Evolutionary conservation across 2,329 filamentous ascomycete genomes (phyloP).

Genomic region (Botrytis sinoallii): DNA sequence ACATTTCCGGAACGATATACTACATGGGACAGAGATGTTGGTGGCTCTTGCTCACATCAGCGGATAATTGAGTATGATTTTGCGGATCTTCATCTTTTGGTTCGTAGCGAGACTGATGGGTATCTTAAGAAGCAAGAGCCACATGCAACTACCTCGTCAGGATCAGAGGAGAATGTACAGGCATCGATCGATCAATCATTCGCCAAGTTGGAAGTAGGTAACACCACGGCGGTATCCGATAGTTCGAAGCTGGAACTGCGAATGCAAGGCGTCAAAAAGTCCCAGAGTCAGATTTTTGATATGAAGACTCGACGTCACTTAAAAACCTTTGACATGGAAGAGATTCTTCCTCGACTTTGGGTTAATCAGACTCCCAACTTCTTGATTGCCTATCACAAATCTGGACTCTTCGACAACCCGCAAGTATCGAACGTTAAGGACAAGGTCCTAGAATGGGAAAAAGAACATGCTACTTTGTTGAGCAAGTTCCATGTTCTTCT

Average conservation of each 20-base stretch:
- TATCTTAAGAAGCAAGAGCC: constrained; percentile 41
- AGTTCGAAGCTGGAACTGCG: constrained; percentile 38
- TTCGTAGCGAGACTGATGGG: constrained; percentile 59
- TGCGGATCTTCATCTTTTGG: constrained; percentile 48
- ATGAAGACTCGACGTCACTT: constrained; percentile 46
- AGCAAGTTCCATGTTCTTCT: constrained; percentile 28
- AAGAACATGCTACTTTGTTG: constrained; percentile 20
- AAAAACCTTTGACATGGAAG: constrained; percentile 27
- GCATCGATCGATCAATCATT: constrained; percentile 27
- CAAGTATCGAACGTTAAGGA: constrained; percentile 22
- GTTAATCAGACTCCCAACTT: constrained; percentile 50
- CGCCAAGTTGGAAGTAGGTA: background rate
- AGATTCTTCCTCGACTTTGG: constrained; percentile 48
- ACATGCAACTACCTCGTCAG: no score
- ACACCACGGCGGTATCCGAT: constrained; percentile 38
- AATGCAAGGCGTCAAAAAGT: constrained; percentile 39
- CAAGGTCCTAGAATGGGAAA: constrained; percentile 27
- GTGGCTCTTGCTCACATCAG: constrained; percentile 59
- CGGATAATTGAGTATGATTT: constrained; percentile 58
- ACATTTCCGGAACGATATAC: constrained; percentile 66
- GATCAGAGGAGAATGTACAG: no score
- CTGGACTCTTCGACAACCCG: constrained; percentile 41
- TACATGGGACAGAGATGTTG: constrained; percentile 54
- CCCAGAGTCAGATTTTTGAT: constrained; percentile 33
- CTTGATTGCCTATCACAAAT: constrained; percentile 49